phyloP scores from a whole-genome alignment of 2,329 filamentous ascomycete species.

The Aspergillus sp. region DNA sequence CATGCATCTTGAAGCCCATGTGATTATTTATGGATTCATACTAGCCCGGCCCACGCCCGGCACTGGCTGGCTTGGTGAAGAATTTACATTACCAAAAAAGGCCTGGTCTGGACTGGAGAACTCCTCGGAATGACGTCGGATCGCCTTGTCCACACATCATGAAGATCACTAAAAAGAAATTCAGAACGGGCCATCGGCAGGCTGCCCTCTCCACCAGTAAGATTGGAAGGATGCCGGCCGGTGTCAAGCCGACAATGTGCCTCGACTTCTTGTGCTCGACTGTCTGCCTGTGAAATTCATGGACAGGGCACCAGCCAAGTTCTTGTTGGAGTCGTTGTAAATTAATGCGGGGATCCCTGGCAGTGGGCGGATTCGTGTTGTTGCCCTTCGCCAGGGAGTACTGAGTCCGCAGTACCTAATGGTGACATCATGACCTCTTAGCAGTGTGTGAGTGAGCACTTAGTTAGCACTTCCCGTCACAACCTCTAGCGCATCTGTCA shows the following conservation, averaged over 20 bases:
- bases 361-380: neutral
- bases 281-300: neutral
- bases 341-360: neutral
- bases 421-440: neutral
- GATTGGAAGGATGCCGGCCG: no score
- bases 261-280: neutral
- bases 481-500: neutral
- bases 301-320: constrained; percentile 5
- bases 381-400: no score
- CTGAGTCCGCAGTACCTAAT: neutral
- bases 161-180: neutral
- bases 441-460: no score
- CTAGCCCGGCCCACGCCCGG: neutral
- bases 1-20: neutral
- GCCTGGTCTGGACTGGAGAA: constrained; percentile 1
- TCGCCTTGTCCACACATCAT: neutral
- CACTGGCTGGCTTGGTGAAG: neutral
- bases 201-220: neutral
- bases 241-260: neutral
- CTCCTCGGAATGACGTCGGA: constrained; percentile 12
- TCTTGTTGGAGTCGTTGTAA: neutral
- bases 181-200: neutral
- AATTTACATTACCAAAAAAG: constrained; percentile 2
- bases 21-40: neutral
- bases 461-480: neutral